Evolutionary conservation across 345 rosid genomes (phyloP).

Genomic region (Anacardium occidentale): DNA sequence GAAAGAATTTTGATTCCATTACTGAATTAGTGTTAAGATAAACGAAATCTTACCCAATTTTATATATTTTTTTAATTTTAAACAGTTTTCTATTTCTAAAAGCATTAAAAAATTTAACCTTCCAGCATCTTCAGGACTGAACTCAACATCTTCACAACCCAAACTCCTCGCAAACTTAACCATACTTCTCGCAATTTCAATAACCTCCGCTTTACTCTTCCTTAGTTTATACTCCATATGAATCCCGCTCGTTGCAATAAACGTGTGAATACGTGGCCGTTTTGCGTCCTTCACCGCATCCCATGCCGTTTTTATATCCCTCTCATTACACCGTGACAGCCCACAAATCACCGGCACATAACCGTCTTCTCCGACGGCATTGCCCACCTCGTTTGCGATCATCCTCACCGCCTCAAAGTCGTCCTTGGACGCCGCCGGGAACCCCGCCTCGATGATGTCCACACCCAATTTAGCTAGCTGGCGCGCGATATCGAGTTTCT

Average conservation of each 20-base stretch:
- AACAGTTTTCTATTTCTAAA: neutral
- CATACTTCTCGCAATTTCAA: slow-evolving; percentile 75
- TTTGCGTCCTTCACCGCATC: slow-evolving; percentile 83
- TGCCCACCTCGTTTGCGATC: slow-evolving; percentile 77
- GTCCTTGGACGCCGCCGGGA: slow-evolving; percentile 86
- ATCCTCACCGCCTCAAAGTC: slow-evolving; percentile 82
- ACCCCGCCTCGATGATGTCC: slow-evolving; percentile 90
- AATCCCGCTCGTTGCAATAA: slow-evolving; percentile 83
- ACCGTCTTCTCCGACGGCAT: slow-evolving; percentile 52
- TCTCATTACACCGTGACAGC: slow-evolving; percentile 80
- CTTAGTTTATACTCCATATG: slow-evolving; percentile 78
- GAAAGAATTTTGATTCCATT: too few relatives aligned
- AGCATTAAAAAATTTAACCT: slow-evolving; percentile 38
- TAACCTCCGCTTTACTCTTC: slow-evolving; percentile 68
- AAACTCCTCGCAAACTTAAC: slow-evolving; percentile 72
- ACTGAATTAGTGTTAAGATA: too few relatives aligned
- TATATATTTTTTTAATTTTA: too few relatives aligned
- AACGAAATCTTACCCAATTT: too few relatives aligned
- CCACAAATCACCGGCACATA: slow-evolving; percentile 95
- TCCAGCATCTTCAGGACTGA: slow-evolving; percentile 96
- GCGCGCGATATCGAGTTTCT: slow-evolving; percentile 83
- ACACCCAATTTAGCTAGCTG: slow-evolving; percentile 86
- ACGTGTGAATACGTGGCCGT: slow-evolving; percentile 79
- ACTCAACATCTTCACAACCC: slow-evolving; percentile 90
- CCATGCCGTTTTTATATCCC: slow-evolving; percentile 77